Evolutionary conservation across 768 basidiomycete genomes (phyloP).

Genomic region (Thelephora ganbajun): DNA sequence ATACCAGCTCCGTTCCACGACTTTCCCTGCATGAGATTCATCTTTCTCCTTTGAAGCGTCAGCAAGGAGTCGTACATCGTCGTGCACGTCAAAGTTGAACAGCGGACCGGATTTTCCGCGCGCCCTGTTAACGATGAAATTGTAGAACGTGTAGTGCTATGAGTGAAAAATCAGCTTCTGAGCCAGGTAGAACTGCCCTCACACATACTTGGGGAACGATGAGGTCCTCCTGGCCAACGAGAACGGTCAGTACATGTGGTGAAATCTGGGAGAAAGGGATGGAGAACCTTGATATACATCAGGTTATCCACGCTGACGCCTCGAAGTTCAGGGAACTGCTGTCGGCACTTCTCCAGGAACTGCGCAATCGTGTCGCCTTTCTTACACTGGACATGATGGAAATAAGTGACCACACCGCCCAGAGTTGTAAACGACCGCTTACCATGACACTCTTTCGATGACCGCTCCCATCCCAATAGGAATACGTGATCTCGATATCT

Average conservation of each 20-base stretch:
- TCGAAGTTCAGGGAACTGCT: conserved; percentile 85
- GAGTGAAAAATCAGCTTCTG: conserved; percentile 1
- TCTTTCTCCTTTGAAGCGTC: conserved; percentile 97
- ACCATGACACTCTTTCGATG: conserved; percentile 88
- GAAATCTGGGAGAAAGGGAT: background rate
- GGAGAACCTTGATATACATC: conserved; percentile 89
- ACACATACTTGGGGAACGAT: conserved; percentile 88
- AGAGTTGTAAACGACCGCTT: conserved; percentile 21
- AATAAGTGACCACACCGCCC: conserved; percentile 6
- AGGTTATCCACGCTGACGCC: conserved; percentile 88
- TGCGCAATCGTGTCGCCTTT: conserved; percentile 83
- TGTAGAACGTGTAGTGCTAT: conserved; percentile 95
- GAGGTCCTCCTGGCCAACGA: conserved; percentile 68
- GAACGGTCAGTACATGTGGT: conserved; percentile 4
- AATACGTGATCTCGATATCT: conserved; percentile 85
- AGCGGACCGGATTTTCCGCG: conserved; percentile 95
- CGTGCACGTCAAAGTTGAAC: conserved; percentile 98
- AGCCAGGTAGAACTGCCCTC: background rate
- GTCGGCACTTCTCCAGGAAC: conserved; percentile 88
- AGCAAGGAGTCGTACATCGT: conserved; percentile 86
- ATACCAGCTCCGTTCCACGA: conserved; percentile 93
- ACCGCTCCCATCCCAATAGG: conserved; percentile 97
- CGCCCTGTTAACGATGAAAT: conserved; percentile 97
- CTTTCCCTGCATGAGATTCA: conserved; percentile 97
- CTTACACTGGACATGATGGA: conserved; percentile 57